Base-by-base conservation (phyloP, 805 yeast genomes). In the Kregervanrija pseudodelftensis region DNA sequence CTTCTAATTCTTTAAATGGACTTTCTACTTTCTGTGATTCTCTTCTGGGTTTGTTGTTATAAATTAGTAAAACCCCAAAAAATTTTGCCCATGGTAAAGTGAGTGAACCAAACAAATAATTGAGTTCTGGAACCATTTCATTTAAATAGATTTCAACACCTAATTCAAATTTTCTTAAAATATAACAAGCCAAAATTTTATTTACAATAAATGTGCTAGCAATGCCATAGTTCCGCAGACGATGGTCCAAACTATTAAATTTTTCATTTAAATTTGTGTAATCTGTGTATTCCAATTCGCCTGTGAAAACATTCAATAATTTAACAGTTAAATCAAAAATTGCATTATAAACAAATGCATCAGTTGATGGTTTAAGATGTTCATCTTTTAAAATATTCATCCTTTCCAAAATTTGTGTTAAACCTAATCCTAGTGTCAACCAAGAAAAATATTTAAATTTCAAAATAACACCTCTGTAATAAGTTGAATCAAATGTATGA, bases 381-480 rank as follows among this genome's bases (percentile, higher is more conserved):
- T 39, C 32, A 10, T 11, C 4, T 31, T 39, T 12, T 1, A 48
- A 12, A 8, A 15, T 15, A n/a, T 38, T 38, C 38, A 51, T 40
- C 32, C 43, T 49, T 14, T 42, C 48, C 2, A 16, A 4, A 11
- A 53, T 30, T n/a, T 43, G 46, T 8, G 30, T 14, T 11, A 51
- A 13, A 28, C 46, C 45, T 17, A 46, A 30, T 1, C 56, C 57
- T 10, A 48, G 46, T 2, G 43, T 30, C 3, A 53, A 34, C 54
- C 54, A 53, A 31, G 47, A 37, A 11, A 42, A 38, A 28, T 44
- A 43, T 36, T 50, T 56, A 17, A 49, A 45, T 32, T 50, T 47
- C 3, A 49, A 11, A 8, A 43, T 33, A 15, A 40, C n/a, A n/a
- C 48, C 44, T 13, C 38, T 38, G 3, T 40, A 16, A 13, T 36